phyloP scores from a whole-genome alignment of 345 rosid genomes.

The Camelina neglecta region DNA sequence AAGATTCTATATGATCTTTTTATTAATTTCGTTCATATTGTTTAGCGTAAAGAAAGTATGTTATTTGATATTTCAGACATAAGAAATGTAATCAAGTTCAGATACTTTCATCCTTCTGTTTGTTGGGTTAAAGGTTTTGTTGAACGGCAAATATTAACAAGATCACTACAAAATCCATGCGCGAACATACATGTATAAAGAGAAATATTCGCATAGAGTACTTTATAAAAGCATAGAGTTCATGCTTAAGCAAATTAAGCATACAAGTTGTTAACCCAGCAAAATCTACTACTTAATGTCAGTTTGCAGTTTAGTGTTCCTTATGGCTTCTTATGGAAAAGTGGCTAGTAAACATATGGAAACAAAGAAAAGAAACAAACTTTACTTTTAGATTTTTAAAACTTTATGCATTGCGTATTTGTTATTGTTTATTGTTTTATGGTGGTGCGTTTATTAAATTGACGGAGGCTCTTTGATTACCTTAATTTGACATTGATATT shows the following conservation, averaged over 20 bases:
- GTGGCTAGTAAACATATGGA: neutral
- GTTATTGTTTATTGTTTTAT: neutral
- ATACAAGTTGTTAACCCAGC: neutral
- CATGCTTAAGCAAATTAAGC: slow-evolving; percentile 11
- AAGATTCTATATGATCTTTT: slow-evolving; percentile 26
- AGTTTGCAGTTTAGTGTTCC: neutral
- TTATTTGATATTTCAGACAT: neutral
- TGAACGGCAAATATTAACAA: neutral
- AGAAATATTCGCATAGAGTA: slow-evolving; percentile 7
- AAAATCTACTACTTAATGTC: slow-evolving; percentile 2
- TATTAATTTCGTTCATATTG: slow-evolving; percentile 15
- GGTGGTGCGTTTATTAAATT: neutral
- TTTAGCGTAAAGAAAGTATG: slow-evolving; percentile 1
- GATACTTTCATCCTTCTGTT: slow-evolving; percentile 11
- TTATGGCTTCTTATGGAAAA: slow-evolving; percentile 16
- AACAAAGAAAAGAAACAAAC: neutral
- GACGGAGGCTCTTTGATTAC: neutral
- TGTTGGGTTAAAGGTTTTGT: slow-evolving; percentile 16
- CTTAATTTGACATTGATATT: neutral
- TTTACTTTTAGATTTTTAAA: neutral
- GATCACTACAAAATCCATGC: slow-evolving; percentile 14
- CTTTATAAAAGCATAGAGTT: slow-evolving; percentile 1
- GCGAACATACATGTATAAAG: neutral
- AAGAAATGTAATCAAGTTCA: neutral
- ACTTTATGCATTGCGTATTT: neutral